These are phyloP conservation scores for Hortaea werneckii DNA, from an alignment of 2,329 filamentous ascomycete genomes.

Conservation along the genomic window DNA sequence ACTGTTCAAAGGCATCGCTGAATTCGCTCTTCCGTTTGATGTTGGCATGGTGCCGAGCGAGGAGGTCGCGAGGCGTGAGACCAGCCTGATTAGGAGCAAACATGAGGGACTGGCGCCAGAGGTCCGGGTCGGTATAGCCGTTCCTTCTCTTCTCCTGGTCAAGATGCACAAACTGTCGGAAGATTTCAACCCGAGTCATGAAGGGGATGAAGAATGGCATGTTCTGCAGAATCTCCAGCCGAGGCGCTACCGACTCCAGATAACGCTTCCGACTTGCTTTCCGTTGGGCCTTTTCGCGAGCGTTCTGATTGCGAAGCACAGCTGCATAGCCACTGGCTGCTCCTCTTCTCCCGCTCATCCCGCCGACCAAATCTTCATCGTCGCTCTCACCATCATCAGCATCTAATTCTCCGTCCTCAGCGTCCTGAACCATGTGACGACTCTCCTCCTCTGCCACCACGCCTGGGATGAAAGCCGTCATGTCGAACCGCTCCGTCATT, in stretches of 20 bases:
- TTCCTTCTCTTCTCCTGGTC: constrained; percentile 64
- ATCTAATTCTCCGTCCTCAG: constrained; percentile 48
- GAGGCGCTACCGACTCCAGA: constrained; percentile 69
- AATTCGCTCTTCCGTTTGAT: constrained; percentile 74
- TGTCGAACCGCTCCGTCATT: constrained; percentile 80
- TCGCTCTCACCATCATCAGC: constrained; percentile 36
- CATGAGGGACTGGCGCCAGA: constrained; percentile 52
- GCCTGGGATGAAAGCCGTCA: constrained; percentile 74
- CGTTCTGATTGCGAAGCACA: constrained; percentile 36
- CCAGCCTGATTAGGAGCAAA: constrained; percentile 17
- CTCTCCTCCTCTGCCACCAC: constrained; percentile 81
- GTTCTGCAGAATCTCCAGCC: constrained; percentile 82
- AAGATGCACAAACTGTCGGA: constrained; percentile 78
- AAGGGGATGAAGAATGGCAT: constrained; percentile 98
- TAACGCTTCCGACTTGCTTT: constrained; percentile 59
- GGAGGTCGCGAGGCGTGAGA: constrained; percentile 29
- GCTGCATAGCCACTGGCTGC: constrained; percentile 4
- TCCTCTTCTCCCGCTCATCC: background rate
- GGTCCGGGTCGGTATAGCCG: constrained; percentile 61
- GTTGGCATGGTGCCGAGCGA: constrained; percentile 58
- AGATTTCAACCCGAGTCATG: constrained; percentile 79
- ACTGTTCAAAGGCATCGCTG: constrained; percentile 73
- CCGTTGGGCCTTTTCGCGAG: constrained; percentile 53
- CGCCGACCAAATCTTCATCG: constrained; percentile 21
- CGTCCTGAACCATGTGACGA: constrained; percentile 56